phyloP scores from a whole-genome alignment of 345 rosid genomes.

The Dipteronia dyeriana region DNA sequence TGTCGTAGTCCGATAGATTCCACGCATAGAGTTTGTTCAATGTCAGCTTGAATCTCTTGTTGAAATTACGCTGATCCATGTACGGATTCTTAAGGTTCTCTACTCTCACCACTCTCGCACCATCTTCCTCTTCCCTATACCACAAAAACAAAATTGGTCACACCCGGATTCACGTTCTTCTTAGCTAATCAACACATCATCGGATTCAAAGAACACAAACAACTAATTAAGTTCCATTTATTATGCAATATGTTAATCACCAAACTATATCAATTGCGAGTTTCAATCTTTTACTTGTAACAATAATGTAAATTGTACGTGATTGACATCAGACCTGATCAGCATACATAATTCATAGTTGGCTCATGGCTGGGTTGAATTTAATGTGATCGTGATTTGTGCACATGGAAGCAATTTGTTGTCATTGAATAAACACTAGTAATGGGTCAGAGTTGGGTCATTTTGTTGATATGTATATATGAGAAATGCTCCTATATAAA shows the following conservation, averaged over 20 bases:
- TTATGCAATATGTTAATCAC: not conserved
- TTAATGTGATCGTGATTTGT: too few relatives aligned
- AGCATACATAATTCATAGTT: too few relatives aligned
- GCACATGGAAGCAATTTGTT: not conserved
- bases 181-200: not conserved
- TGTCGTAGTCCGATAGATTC: slow-evolving; percentile 74
- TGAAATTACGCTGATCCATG: slow-evolving; percentile 54
- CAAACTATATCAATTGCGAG: not conserved
- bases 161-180: not conserved
- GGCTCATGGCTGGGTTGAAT: not conserved
- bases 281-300: not conserved
- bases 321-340: not conserved
- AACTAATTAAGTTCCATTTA: not conserved
- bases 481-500: too few relatives aligned
- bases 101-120: slow-evolving; percentile 82
- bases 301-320: too few relatives aligned
- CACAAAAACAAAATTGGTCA: slow-evolving; percentile 22
- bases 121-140: slow-evolving; percentile 76
- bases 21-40: slow-evolving; percentile 93
- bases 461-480: too few relatives aligned
- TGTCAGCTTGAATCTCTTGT: slow-evolving; percentile 79
- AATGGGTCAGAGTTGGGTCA: too few relatives aligned
- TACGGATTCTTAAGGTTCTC: slow-evolving; percentile 90
- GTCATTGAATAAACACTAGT: not conserved
- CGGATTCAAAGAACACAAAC: not conserved